These are phyloP conservation scores for Plasmodium vivax DNA, from an alignment of 169 alveolate genomes.

Conservation along the genomic window DNA sequence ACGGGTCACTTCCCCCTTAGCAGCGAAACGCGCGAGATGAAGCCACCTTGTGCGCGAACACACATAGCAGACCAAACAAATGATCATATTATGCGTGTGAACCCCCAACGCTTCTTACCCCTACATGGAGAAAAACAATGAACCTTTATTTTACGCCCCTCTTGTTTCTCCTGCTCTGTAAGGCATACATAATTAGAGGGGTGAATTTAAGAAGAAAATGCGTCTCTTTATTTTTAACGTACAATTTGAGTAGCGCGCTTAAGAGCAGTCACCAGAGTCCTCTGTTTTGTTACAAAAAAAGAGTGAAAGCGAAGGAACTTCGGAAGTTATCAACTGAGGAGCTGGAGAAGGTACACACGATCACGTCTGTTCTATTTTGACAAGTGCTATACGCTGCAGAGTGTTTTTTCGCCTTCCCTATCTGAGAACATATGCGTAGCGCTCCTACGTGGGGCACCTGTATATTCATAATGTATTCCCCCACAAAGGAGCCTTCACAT, in stretches of 20 bases:
- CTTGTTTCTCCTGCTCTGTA: slow-evolving; percentile 16
- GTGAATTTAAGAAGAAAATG: slow-evolving; percentile 24
- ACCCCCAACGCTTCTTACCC: not conserved
- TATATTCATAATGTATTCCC: not conserved
- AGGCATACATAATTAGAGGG: slow-evolving; percentile 43
- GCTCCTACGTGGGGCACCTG: not conserved
- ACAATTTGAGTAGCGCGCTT: not conserved
- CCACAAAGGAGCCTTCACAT: not conserved
- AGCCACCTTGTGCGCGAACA: not conserved
- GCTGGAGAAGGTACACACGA: slow-evolving; percentile 55
- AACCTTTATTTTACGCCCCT: slow-evolving; percentile 17
- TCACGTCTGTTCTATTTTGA: not conserved
- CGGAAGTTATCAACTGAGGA: slow-evolving; percentile 66
- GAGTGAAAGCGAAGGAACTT: slow-evolving; percentile 57
- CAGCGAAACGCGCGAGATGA: not conserved
- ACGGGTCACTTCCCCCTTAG: not conserved
- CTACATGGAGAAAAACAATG: slow-evolving; percentile 26
- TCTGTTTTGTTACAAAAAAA: slow-evolving; percentile 59
- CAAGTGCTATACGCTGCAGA: not conserved
- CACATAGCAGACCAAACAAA: not conserved
- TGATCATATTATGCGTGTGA: not conserved
- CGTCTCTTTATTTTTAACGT: slow-evolving; percentile 22
- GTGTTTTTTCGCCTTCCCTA: not conserved
- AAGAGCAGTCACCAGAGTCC: not conserved
- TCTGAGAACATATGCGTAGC: not conserved